phyloP scores from a whole-genome alignment of 495 filamentous ascomycete species.

The Penicillium subrubescens region DNA sequence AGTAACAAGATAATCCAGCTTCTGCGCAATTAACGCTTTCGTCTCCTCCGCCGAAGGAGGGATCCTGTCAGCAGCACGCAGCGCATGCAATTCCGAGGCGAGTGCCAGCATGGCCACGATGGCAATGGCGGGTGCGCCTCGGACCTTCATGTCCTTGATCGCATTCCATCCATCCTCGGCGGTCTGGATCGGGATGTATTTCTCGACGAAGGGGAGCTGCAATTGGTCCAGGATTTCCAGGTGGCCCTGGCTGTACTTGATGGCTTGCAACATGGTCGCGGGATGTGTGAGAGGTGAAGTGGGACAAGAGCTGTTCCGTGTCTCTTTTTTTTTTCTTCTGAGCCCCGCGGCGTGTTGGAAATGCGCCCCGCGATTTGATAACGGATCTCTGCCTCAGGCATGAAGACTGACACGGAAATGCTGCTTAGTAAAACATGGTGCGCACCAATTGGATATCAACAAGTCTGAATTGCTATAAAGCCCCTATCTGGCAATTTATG shows the following conservation, averaged over 20 bases:
- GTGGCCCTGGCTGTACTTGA: slow-evolving; percentile 76
- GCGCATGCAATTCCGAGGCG: slow-evolving; percentile 56
- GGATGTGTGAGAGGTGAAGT: background rate
- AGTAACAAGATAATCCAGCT: slow-evolving; percentile 78
- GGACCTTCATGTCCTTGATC: slow-evolving; percentile 91
- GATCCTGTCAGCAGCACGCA: slow-evolving; percentile 26
- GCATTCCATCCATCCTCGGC: slow-evolving; percentile 86
- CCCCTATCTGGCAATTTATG: no score
- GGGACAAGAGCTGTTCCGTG: background rate
- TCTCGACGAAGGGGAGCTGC: slow-evolving; percentile 79
- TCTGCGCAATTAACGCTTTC: slow-evolving; percentile 65
- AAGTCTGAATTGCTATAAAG: no score
- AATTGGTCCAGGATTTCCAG: slow-evolving; percentile 90
- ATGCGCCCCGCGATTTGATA: slow-evolving; percentile 2
- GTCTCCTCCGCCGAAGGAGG: slow-evolving; percentile 57
- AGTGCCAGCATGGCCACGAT: slow-evolving; percentile 91
- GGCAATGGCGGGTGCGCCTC: slow-evolving; percentile 93
- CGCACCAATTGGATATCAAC: no score
- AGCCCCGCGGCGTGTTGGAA: slow-evolving; percentile 3
- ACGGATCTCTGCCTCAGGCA: background rate
- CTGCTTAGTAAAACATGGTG: no score
- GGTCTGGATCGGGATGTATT: slow-evolving; percentile 73
- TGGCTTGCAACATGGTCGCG: slow-evolving; percentile 74
- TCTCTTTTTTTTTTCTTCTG: slow-evolving; percentile 1
- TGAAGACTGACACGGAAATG: no score